Conservation (phyloP, 768 basidiomycete species). For the Lyophyllum decastes region DNA sequence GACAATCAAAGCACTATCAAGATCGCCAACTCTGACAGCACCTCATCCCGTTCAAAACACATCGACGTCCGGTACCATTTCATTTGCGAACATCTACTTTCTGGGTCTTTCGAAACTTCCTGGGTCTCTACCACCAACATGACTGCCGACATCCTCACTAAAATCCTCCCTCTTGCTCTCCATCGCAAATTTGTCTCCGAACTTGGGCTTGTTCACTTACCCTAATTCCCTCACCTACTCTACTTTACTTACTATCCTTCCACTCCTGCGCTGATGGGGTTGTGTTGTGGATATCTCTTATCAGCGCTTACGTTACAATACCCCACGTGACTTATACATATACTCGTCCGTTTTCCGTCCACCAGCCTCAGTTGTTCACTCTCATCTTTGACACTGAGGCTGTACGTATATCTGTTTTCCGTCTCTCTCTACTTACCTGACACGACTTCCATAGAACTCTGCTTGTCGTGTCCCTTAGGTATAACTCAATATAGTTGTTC, state of each 20-base stretch:
- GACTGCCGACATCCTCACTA: conserved; percentile 26
- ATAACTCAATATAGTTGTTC: no score
- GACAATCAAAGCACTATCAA: background rate
- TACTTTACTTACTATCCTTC: background rate
- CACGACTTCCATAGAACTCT: no score
- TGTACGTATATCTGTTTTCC: no score
- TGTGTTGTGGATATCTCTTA: background rate
- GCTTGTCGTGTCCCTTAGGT: no score
- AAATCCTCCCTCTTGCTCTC: conserved; percentile 2
- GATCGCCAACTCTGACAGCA: background rate
- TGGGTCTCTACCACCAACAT: background rate
- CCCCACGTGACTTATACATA: background rate
- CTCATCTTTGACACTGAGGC: no score
- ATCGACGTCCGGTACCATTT: background rate
- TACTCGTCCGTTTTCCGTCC: background rate
- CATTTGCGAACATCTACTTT: conserved; percentile 1
- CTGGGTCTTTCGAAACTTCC: background rate
- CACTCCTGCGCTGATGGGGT: background rate
- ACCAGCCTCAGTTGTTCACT: no score
- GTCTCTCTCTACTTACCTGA: no score
- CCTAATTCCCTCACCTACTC: no score
- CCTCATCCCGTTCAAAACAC: conserved; percentile 1
- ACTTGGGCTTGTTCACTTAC: background rate
- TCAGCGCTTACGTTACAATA: background rate
- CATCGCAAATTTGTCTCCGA: background rate